Base-by-base conservation (phyloP, 2,329 filamentous ascomycete genomes). In the Fusarium beomiforme region DNA sequence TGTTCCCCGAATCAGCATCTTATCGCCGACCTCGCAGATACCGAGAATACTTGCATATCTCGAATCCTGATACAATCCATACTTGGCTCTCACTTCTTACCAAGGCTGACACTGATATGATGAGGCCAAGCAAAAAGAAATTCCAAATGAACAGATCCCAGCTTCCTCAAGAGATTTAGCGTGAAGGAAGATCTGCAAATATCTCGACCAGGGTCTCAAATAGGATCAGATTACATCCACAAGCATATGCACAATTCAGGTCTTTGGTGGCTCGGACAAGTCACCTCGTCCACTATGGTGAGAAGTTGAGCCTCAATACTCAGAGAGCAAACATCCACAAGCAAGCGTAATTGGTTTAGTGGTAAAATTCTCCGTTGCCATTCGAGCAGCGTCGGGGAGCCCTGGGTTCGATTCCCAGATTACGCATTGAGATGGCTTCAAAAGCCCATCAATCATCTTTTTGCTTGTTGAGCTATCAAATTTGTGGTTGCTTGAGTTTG, bases 141-240 rank as follows among this genome's bases (percentile, higher is more conserved):
- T 16, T 41, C 34, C 5, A 17, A 21, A 19, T 24, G 31, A 34
- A 44, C 19, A 29, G 42, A 17, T 11, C 8, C 33, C 41, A 54
- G 26, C 47, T 67, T 54, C 63, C 41, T 21, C 23, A 60, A 66
- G 5, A 46, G 53, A 51, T n/a, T 33, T 66, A 59, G 44, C 26
- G 24, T 17, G 24, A 24, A 34, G 36, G 37, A 24, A 19, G 29
- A 64, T 56, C 59, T 55, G 26, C 61, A 56, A 46, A 31, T n/a
- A 13, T 36, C 23, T 21, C 12, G 21, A 31, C 37, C 63, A 39
- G n/a, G 42, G 17, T 34, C 23, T 44, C 44, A 43, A 43, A 39
- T 64, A 24, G 39, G 24, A 42, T 39, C 26, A 26, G 14, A 26
- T 14, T 26, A 31, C n/a, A 33, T 31, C 21, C 4, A 33, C 17